These are phyloP conservation scores for Podila minutissima DNA, from an alignment of 192 early-diverging fungal genomes.

Conservation along the genomic window DNA sequence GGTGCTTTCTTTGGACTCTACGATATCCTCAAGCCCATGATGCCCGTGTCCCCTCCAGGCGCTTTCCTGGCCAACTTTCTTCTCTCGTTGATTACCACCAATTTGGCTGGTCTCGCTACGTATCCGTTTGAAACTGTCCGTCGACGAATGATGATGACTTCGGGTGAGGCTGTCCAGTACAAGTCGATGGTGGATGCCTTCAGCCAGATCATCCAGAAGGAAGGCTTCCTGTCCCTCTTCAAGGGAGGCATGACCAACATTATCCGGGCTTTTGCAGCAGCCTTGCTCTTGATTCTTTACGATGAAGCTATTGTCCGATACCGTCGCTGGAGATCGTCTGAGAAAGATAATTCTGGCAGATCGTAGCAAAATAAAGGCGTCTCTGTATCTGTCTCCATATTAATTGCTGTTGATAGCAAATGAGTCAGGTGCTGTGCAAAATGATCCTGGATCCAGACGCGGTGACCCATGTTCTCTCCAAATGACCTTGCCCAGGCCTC, in stretches of 20 bases:
- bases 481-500: no score
- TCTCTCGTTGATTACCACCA: constrained; percentile 78
- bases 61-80: constrained; percentile 51
- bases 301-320: no score
- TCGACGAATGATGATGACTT: constrained; percentile 94
- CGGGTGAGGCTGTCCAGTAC: constrained; percentile 89
- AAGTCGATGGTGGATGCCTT: constrained; percentile 82
- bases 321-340: no score
- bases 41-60: constrained; percentile 24
- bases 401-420: no score
- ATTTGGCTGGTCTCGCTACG: constrained; percentile 83
- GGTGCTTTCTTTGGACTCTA: constrained; percentile 68
- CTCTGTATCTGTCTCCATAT: no score
- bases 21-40: constrained; percentile 54
- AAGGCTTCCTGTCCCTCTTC: constrained; percentile 92
- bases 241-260: constrained; percentile 98
- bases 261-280: constrained; percentile 86
- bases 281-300: no score
- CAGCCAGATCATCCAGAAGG: constrained; percentile 85
- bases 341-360: no score
- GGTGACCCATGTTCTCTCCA: no score
- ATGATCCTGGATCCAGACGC: no score
- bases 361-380: no score
- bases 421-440: no score
- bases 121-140: constrained; percentile 98